Percentiles rank a stretch among this genome's conserved stretches.
Evolutionary conservation across 1,139 yeast genomes (phyloP).

Genomic region (Yamadazyma friedrichii): DNA sequence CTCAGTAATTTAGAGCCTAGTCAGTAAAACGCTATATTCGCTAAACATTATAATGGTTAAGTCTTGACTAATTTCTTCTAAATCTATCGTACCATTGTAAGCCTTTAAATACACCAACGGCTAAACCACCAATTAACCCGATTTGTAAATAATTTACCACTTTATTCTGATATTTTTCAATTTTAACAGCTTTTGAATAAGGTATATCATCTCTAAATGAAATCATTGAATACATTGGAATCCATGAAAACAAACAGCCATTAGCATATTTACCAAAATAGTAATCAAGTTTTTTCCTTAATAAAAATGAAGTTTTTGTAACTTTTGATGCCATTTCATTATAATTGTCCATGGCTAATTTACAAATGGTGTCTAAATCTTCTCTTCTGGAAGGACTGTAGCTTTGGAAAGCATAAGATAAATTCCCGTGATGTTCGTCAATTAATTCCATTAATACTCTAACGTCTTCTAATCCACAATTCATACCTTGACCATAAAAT

Average conservation of each 20-base stretch:
- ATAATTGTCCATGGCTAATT: constrained; percentile 79
- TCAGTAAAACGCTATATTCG: not conserved
- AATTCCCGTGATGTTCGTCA: constrained; percentile 37
- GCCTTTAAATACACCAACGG: constrained; percentile 15
- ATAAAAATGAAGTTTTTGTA: constrained; percentile 56
- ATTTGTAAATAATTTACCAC: constrained; percentile 34
- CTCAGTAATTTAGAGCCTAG: too few relatives aligned
- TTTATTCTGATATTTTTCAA: constrained; percentile 48
- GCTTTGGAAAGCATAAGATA: constrained; percentile 50
- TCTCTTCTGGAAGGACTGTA: constrained; percentile 59
- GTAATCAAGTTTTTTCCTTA: constrained; percentile 69
- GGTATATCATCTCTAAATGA: constrained; percentile 83
- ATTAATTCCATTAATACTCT: constrained; percentile 59
- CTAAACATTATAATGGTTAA: too few relatives aligned
- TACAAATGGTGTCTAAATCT: constrained; percentile 73
- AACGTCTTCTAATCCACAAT: constrained; percentile 93
- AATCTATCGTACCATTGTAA: constrained; percentile 16
- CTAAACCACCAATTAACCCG: constrained; percentile 12
- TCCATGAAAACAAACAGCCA: constrained; percentile 58
- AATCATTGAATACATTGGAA: constrained; percentile 90
- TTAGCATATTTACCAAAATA: constrained; percentile 51
- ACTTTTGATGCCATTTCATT: constrained; percentile 88
- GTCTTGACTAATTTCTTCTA: not conserved
- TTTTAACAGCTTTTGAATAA: constrained; percentile 68
- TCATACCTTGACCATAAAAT: constrained; percentile 96